A percentile compares a stretch with the other conserved stretches of the same genome.
Conservation (phyloP, 192 early-diverging fungal species). For the Entophlyctis luteolus region DNA sequence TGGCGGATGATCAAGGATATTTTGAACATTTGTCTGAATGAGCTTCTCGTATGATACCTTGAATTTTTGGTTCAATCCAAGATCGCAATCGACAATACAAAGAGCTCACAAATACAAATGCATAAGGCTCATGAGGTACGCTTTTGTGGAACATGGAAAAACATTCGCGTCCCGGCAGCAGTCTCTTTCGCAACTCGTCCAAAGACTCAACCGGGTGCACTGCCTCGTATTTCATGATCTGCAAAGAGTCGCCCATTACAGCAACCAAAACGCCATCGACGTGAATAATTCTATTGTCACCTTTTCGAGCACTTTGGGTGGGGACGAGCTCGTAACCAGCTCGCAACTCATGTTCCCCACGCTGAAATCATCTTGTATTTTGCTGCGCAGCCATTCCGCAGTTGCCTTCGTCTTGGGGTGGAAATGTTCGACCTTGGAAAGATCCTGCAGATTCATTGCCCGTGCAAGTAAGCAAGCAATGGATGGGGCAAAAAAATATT, state of each 20-base stretch:
- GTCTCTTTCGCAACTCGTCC: slow-evolving; percentile 75
- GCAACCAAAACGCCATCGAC: neutral
- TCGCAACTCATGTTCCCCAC: slow-evolving; percentile 73
- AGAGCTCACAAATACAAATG: slow-evolving; percentile 77
- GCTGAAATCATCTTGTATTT: slow-evolving; percentile 71
- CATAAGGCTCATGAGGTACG: slow-evolving; percentile 74
- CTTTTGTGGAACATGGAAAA: slow-evolving; percentile 81
- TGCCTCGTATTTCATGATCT: slow-evolving; percentile 81
- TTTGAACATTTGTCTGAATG: slow-evolving; percentile 66
- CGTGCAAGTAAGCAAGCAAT: neutral
- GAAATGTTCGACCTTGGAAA: slow-evolving; percentile 28
- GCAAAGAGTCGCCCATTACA: neutral
- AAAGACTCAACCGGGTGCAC: slow-evolving; percentile 83
- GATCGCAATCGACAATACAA: neutral
- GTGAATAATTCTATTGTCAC: slow-evolving; percentile 31
- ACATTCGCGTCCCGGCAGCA: slow-evolving; percentile 68
- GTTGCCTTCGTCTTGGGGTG: slow-evolving; percentile 53
- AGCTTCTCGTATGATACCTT: slow-evolving; percentile 62
- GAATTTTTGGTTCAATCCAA: slow-evolving; percentile 23
- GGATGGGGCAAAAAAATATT: too few species aligned
- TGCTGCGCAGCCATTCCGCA: slow-evolving; percentile 62
- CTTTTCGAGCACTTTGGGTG: slow-evolving; percentile 77
- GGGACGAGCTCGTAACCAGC: slow-evolving; percentile 79
- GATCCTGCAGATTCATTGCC: neutral
- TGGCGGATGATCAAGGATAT: slow-evolving; percentile 23